A percentile compares a stretch with the other conserved stretches of the same genome.
phyloP scores from a whole-genome alignment of 805 yeast genomes.

The Tetrapisispora arboricola region DNA sequence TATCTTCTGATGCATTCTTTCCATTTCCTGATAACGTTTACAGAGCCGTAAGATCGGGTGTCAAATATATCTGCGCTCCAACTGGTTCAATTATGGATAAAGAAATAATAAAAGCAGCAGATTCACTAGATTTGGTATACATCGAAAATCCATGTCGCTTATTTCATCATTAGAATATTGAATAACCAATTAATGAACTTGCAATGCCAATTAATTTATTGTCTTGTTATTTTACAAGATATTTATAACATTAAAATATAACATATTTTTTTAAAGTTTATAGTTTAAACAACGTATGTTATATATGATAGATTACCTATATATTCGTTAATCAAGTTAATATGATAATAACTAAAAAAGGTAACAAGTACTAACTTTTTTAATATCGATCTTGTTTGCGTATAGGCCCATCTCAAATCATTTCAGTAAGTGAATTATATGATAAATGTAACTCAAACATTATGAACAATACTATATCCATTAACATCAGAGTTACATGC shows the following conservation, averaged over 20 bases:
- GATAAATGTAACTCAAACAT: conserved; percentile 9
- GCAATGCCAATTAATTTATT: conserved; percentile 3
- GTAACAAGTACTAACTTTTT: too few species aligned
- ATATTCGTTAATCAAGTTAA: neutral
- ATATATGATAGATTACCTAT: neutral
- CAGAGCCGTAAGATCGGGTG: conserved; percentile 97
- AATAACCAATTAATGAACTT: neutral
- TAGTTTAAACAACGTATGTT: neutral
- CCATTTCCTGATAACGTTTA: conserved; percentile 99
- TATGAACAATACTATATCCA: conserved; percentile 33
- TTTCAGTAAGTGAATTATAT: too few species aligned
- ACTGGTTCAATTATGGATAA: conserved; percentile 96
- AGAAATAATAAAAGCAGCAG: conserved; percentile 93
- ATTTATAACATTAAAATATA: neutral
- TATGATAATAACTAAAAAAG: too few species aligned
- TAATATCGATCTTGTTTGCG: too few species aligned
- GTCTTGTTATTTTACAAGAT: neutral
- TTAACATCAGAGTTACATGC: conserved; percentile 72
- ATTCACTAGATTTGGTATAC: conserved; percentile 77
- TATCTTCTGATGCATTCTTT: conserved; percentile 97
- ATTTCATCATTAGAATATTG: conserved; percentile 72
- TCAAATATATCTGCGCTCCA: conserved; percentile 91
- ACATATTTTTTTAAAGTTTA: neutral
- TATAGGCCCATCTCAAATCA: too few species aligned
- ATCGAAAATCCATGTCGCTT: conserved; percentile 95